Conservation (phyloP, 257 asterid genomes). For the Ligustrum vulgare region DNA sequence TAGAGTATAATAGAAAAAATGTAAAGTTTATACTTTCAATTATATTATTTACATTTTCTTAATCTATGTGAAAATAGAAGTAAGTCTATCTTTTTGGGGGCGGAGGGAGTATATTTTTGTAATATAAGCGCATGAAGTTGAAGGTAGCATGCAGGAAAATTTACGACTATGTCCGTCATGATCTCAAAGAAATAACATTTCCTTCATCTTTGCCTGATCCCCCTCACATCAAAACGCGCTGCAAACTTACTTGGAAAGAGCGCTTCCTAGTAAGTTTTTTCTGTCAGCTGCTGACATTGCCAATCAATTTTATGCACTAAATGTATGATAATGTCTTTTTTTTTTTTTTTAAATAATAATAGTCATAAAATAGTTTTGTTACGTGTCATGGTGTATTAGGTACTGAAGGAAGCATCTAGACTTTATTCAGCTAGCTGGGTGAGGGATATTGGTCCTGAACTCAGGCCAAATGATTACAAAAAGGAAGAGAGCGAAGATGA, state of each 20-base stretch:
- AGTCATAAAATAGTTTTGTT: neutral
- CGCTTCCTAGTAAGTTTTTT: conserved; percentile 58
- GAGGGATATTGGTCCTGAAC: conserved; percentile 90
- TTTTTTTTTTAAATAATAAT: no score
- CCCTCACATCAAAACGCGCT: conserved; percentile 62
- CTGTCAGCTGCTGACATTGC: neutral
- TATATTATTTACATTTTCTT: no score
- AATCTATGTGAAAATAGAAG: no score
- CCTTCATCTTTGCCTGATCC: conserved; percentile 94
- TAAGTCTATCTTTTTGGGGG: no score
- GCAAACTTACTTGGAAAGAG: conserved; percentile 66
- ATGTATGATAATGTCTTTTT: neutral
- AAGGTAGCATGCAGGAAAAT: conserved; percentile 62
- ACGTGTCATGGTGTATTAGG: conserved; percentile 35
- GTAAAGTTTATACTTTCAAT: no score
- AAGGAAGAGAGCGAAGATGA: conserved; percentile 38
- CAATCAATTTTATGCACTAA: neutral
- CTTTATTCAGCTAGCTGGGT: conserved; percentile 89
- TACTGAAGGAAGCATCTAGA: conserved; percentile 79
- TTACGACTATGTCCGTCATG: conserved; percentile 65
- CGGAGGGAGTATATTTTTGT: neutral
- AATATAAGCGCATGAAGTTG: conserved; percentile 49
- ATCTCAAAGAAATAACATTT: conserved; percentile 83
- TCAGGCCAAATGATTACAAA: conserved; percentile 73
- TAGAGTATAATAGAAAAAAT: no score